phyloP scores from a whole-genome alignment of 2,329 filamentous ascomycete species.

The Fusarium neocosmosporiellum region DNA sequence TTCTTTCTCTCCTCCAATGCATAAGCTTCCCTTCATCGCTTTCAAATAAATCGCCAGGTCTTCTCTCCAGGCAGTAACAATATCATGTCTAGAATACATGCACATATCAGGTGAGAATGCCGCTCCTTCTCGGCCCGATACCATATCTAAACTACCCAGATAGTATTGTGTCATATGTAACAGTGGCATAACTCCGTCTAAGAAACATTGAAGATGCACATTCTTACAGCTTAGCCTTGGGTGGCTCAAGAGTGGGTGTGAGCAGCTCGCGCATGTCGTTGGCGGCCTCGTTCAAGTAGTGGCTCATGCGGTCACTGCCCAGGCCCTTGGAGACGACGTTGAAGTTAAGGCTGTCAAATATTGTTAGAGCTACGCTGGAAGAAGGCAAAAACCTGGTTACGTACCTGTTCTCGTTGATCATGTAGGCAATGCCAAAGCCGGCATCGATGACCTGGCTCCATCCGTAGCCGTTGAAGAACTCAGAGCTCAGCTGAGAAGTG shows the following conservation, averaged over 20 bases:
- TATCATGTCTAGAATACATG: conserved; percentile 24
- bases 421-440: conserved; percentile 97
- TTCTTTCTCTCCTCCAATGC: neutral
- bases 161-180: neutral
- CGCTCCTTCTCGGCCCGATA: neutral
- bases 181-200: conserved; percentile 9
- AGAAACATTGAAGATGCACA: neutral
- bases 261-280: conserved; percentile 89
- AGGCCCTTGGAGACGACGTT: conserved; percentile 96
- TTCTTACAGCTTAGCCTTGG: conserved; percentile 87
- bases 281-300: conserved; percentile 94
- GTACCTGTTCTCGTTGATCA: conserved; percentile 98
- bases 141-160: neutral
- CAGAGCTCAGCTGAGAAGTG: conserved; percentile 88
- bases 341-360: conserved; percentile 83
- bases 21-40: neutral
- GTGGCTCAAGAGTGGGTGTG: conserved; percentile 78
- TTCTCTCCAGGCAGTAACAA: conserved; percentile 5
- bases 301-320: conserved; percentile 92
- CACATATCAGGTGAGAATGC: conserved; percentile 3
- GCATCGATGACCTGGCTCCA: conserved; percentile 98
- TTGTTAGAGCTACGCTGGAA: conserved; percentile 14
- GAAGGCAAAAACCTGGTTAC: conserved; percentile 32
- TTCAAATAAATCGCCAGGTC: conserved; percentile 8
- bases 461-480: conserved; percentile 99